Conservation (phyloP, 352 stramenopile genomes). For the Phytophthora pinifolia region DNA sequence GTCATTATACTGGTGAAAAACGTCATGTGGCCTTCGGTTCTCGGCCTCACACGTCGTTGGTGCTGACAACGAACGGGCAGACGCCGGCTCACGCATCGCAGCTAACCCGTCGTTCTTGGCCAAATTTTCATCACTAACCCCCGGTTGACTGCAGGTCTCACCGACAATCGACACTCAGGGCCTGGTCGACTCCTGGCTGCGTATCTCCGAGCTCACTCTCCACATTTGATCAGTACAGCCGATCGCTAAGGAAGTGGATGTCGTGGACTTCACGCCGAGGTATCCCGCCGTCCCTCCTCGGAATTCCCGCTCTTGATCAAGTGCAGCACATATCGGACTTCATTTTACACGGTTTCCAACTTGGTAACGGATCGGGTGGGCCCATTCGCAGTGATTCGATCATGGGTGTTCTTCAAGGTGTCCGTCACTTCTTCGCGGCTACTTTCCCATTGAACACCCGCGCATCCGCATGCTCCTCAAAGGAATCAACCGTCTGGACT, state of each 20-base stretch:
- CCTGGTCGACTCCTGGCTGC: slow-evolving; percentile 2
- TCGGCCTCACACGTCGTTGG: slow-evolving; percentile 10
- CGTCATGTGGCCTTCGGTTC: slow-evolving; percentile 5
- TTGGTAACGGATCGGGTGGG: slow-evolving; percentile 1
- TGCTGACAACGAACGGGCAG: slow-evolving; percentile 1
- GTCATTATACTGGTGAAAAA: slow-evolving; percentile 6
- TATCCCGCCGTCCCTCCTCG: not conserved
- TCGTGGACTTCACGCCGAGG: not conserved
- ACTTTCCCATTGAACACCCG: slow-evolving; percentile 4
- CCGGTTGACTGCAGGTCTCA: slow-evolving; percentile 3
- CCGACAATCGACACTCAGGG: slow-evolving; percentile 2
- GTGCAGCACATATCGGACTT: slow-evolving; percentile 10
- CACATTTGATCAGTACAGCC: not conserved
- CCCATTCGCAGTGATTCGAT: not conserved
- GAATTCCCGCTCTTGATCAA: not conserved
- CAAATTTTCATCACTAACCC: slow-evolving; percentile 9
- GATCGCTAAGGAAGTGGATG: not conserved
- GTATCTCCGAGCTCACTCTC: slow-evolving; percentile 15
- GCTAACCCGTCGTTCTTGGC: not conserved
- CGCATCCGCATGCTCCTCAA: slow-evolving; percentile 15
- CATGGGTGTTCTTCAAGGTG: not conserved
- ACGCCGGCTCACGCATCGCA: slow-evolving; percentile 10
- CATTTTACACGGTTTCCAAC: slow-evolving; percentile 1
- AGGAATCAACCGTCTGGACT: slow-evolving; percentile 8
- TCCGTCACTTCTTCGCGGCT: slow-evolving; percentile 7